These are phyloP conservation scores for Brassica incana DNA, from an alignment of 345 rosid genomes.

Conservation along the genomic window DNA sequence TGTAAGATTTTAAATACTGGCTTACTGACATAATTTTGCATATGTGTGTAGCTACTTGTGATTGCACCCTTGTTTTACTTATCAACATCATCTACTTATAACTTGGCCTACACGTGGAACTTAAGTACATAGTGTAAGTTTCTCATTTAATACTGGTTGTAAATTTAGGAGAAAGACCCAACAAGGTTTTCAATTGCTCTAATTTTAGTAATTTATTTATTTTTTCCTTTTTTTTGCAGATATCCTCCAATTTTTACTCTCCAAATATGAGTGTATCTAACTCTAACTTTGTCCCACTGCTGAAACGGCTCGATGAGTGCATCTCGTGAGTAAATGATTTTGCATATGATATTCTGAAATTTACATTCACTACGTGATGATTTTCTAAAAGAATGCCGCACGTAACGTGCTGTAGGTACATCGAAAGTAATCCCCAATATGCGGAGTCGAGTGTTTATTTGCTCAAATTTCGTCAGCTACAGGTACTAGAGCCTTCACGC, in stretches of 20 bases:
- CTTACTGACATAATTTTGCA: conserved; percentile 27
- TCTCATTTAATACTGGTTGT: conserved; percentile 1
- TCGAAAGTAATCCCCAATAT: conserved; percentile 87
- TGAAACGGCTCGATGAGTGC: conserved; percentile 91
- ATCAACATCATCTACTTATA: not conserved
- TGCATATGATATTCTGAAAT: conserved; percentile 5
- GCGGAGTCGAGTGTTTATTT: conserved; percentile 93
- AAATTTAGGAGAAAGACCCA: conserved; percentile 10
- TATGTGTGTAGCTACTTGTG: conserved; percentile 19
- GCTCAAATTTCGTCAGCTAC: conserved; percentile 96
- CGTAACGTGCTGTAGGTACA: conserved; percentile 52
- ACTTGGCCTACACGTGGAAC: not conserved
- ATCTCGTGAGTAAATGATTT: conserved; percentile 66
- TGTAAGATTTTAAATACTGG: conserved; percentile 74
- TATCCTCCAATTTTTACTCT: conserved; percentile 83
- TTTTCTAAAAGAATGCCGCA: not conserved
- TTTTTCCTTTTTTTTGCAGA: conserved; percentile 44
- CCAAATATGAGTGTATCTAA: conserved; percentile 78
- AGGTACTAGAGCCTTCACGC: conserved; percentile 52
- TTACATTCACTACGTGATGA: conserved; percentile 7
- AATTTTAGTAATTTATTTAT: not conserved
- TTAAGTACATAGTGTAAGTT: conserved; percentile 6
- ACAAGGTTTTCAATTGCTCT: conserved; percentile 17
- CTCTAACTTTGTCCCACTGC: conserved; percentile 77
- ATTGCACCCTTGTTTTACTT: conserved; percentile 1